Percentiles rank a stretch among this genome's conserved stretches.
phyloP scores from a whole-genome alignment of 139 green algal genomes.

The Nannochloris sp. region DNA sequence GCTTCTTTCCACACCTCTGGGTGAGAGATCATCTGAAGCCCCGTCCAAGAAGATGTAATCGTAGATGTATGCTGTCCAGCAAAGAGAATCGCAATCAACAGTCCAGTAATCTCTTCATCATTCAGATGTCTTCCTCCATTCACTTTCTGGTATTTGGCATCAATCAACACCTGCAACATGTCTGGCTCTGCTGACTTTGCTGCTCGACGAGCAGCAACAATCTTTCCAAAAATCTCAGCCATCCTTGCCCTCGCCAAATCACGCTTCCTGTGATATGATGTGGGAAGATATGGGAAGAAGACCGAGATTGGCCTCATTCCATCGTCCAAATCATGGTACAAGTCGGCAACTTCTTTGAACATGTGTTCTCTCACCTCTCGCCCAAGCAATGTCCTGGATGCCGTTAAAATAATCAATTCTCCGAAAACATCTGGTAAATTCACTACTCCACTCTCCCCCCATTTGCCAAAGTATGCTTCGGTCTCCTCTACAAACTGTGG shows the following conservation, averaged over 20 bases:
- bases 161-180: slow-evolving; percentile 92
- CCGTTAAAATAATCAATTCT: slow-evolving; percentile 90
- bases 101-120: slow-evolving; percentile 89
- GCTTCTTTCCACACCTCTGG: slow-evolving; percentile 23
- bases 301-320: slow-evolving; percentile 95
- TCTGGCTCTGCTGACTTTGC: slow-evolving; percentile 65
- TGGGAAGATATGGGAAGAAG: slow-evolving; percentile 91
- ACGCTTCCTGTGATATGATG: slow-evolving; percentile 69
- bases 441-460: slow-evolving; percentile 73
- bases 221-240: slow-evolving; percentile 63
- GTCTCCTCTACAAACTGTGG: slow-evolving; percentile 81
- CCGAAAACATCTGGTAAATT: slow-evolving; percentile 83
- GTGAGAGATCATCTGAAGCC: slow-evolving; percentile 57
- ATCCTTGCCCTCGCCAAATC: slow-evolving; percentile 73
- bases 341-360: slow-evolving; percentile 66
- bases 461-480: slow-evolving; percentile 84
- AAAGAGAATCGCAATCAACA: slow-evolving; percentile 96
- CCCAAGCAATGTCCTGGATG: slow-evolving; percentile 83
- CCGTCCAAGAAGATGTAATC: slow-evolving; percentile 91
- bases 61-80: slow-evolving; percentile 95
- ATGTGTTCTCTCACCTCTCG: slow-evolving; percentile 92
- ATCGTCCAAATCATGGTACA: slow-evolving; percentile 92
- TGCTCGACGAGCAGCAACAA: slow-evolving; percentile 69
- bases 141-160: slow-evolving; percentile 73
- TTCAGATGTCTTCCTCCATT: slow-evolving; percentile 64